These are phyloP conservation scores for Ganoderma meredithae DNA, from an alignment of 1,284 basidiomycete genomes.

Conservation along the genomic window DNA sequence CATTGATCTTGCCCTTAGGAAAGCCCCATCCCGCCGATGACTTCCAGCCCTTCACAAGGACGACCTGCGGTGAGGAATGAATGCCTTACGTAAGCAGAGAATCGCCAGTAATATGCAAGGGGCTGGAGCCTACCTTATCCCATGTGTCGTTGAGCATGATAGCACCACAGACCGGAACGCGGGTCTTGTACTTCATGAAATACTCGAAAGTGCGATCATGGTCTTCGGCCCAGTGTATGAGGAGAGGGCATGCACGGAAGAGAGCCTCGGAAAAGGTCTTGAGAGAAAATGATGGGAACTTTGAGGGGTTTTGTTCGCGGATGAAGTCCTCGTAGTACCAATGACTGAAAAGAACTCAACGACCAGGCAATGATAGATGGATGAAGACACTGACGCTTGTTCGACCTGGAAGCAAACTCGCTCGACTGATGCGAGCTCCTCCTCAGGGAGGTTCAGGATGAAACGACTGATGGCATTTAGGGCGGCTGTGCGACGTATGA, in stretches of 20 bases:
- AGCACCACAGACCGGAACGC: constrained; percentile 98
- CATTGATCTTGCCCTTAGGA: constrained; percentile 99
- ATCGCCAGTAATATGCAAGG: constrained; percentile 5
- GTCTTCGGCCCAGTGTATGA: constrained; percentile 81
- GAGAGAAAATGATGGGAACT: constrained; percentile 87
- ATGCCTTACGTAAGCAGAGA: constrained; percentile 29
- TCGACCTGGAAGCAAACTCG: constrained; percentile 99
- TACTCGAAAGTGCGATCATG: constrained; percentile 83
- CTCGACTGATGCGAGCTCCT: constrained; percentile 91
- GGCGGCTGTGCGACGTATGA: constrained; percentile 5
- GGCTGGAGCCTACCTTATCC: constrained; percentile 80
- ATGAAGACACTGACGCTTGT: constrained; percentile 80
- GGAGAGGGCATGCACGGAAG: constrained; percentile 83
- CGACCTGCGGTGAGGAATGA: constrained; percentile 60
- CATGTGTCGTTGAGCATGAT: constrained; percentile 92
- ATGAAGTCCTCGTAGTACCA: constrained; percentile 99
- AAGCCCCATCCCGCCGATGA: constrained; percentile 97
- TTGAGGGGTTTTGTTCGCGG: constrained; percentile 82
- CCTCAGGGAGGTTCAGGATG: constrained; percentile 94
- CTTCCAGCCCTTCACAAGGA: constrained; percentile 98
- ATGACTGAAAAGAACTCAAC: constrained; percentile 64
- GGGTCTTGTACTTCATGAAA: constrained; percentile 96
- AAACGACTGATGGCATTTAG: constrained; percentile 74
- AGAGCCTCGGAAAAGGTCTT: constrained; percentile 96
- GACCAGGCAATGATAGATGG: constrained; percentile 23